Base-by-base conservation (phyloP, 1,284 basidiomycete genomes). In the Leccinum subatratum region DNA sequence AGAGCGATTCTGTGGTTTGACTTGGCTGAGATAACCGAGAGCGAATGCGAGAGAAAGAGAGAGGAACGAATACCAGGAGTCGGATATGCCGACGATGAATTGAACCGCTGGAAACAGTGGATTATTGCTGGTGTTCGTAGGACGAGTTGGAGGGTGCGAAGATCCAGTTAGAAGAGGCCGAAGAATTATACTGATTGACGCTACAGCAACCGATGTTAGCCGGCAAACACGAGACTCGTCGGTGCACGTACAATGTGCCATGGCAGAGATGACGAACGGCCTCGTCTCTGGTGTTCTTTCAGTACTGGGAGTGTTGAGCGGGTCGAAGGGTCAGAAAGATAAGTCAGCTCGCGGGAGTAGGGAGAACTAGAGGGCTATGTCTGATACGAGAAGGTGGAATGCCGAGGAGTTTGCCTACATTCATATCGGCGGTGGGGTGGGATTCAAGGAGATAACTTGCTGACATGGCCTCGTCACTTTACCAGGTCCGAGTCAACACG, bases 21-120 rank as follows among this genome's bases (percentile, higher is more conserved):
- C 63, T 18, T 77, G 77, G 32, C 70, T 72, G 1, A 84, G 83
- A 30, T 81, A 79, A 11, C 86, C 88, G n/a, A 92, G 81, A 7
- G 90, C 90, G 73, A 82, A 81, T 2, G 90, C 89, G 64, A 92
- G 82, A 91, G 16, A 90, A 90, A 1, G 88, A 88, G 0, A n/a
- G 88, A 85, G n/a, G 80, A 79, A 45, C 78, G 82, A 32, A 88
- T 85, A 12, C 82, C 81, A 2, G 86, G 86, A 2, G 89, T 88
- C 3, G 88, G 87, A 76, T 90, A 90, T 8, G 85, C 81, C 5
- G 81, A 79, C n/a, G 81, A 80, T 20, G 88, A 86, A 9, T 81
- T 75, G 22, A 83, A 82, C 20, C 84, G 83, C 64, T 89, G 87
- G 64, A n/a, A n/a, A n/a, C n/a, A n/a, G n/a, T n/a, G n/a, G n/a